phyloP scores from a whole-genome alignment of 2,329 filamentous ascomycete genomes.

The Fusarium tuaranense region DNA sequence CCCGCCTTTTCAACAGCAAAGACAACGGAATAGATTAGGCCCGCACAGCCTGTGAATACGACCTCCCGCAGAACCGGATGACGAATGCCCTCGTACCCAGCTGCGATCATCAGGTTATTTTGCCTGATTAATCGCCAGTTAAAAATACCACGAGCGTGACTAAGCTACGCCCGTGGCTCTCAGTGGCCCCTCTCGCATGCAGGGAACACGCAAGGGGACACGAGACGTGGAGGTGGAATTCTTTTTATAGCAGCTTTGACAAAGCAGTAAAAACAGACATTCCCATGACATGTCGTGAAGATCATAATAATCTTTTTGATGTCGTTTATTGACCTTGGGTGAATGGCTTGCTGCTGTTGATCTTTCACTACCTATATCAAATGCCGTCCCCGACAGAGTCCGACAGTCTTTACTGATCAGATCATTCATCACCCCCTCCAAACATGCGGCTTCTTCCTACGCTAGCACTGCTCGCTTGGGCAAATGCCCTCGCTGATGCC shows the following conservation, averaged over 20 bases:
- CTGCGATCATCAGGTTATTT: background rate
- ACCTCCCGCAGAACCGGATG: background rate
- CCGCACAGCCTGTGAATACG: background rate
- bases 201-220: background rate
- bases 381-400: background rate
- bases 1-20: background rate
- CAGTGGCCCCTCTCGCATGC: background rate
- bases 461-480: background rate
- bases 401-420: background rate
- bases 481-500: background rate
- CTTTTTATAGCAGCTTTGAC: conserved; percentile 1
- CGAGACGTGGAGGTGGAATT: background rate
- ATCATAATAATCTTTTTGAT: background rate
- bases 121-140: background rate
- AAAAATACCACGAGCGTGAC: background rate
- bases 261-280: background rate
- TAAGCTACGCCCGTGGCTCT: background rate
- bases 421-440: background rate
- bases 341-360: background rate
- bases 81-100: background rate
- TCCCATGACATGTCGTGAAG: background rate
- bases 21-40: background rate
- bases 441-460: background rate
- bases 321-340: background rate
- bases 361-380: background rate